A percentile compares a stretch with the other conserved stretches of the same genome.
These are phyloP conservation scores for Blastobotrys attinorum DNA, from an alignment of 805 yeast species.

Conservation along the genomic window DNA sequence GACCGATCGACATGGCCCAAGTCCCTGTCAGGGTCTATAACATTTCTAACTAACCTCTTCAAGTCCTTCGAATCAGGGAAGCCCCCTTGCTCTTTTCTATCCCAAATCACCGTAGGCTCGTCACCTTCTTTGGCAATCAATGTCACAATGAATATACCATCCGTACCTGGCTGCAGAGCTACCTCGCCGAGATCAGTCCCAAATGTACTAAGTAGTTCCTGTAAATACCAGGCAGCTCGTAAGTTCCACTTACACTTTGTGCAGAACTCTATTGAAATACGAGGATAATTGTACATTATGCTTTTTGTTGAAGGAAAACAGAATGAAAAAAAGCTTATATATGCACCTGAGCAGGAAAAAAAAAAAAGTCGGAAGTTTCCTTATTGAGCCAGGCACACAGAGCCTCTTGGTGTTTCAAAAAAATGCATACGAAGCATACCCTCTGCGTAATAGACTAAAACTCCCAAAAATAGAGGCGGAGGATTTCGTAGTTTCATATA, in stretches of 20 bases:
- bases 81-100: constrained; percentile 55
- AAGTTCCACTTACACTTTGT: constrained; percentile 83
- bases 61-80: constrained; percentile 81
- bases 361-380: too few species aligned
- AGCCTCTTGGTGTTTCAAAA: too few species aligned
- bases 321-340: background rate
- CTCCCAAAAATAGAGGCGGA: too few species aligned
- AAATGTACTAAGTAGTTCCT: constrained; percentile 80
- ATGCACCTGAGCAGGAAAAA: background rate
- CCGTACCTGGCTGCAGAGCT: constrained; percentile 38
- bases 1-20: constrained; percentile 58
- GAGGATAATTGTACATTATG: constrained; percentile 40
- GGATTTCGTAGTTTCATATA: too few species aligned
- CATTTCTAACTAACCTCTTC: constrained; percentile 57
- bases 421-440: too few species aligned
- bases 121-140: constrained; percentile 34
- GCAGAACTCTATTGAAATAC: constrained; percentile 65
- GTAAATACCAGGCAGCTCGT: constrained; percentile 81
- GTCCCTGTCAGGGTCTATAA: constrained; percentile 43
- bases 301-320: too few species aligned
- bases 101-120: constrained; percentile 44
- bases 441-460: too few species aligned
- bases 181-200: constrained; percentile 49
- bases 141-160: constrained; percentile 55
- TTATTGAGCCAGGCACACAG: too few species aligned